These are phyloP conservation scores for Ilex aquifolium DNA, from an alignment of 257 asterid species.

Conservation along the genomic window DNA sequence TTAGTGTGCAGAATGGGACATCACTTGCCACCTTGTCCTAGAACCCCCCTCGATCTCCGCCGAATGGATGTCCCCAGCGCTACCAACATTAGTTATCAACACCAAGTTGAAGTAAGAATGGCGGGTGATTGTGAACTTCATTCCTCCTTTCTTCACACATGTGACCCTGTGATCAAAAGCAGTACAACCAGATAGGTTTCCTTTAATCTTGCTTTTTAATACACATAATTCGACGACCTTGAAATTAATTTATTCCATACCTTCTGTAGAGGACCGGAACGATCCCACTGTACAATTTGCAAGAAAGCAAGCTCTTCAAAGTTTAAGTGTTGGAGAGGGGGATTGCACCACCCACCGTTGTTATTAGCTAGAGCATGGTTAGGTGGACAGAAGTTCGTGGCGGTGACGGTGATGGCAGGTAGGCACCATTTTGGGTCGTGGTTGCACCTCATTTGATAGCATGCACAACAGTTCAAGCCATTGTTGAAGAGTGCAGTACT, in stretches of 20 bases:
- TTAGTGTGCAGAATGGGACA: constrained; percentile 43
- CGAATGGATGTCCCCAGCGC: constrained; percentile 80
- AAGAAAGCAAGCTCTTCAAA: constrained; percentile 80
- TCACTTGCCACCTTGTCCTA: constrained; percentile 66
- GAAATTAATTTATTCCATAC: constrained; percentile 17
- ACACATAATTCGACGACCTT: too few species aligned
- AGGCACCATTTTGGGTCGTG: constrained; percentile 50
- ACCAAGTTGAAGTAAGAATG: constrained; percentile 89
- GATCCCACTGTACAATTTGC: constrained; percentile 81
- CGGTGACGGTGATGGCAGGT: constrained; percentile 64
- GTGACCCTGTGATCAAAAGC: constrained; percentile 47
- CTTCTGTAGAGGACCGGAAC: constrained; percentile 71
- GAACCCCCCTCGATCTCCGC: constrained; percentile 67
- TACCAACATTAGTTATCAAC: constrained; percentile 76
- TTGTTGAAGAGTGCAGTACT: constrained; percentile 87
- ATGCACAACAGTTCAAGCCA: constrained; percentile 78
- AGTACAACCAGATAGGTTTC: not conserved
- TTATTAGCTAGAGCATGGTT: constrained; percentile 66
- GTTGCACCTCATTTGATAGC: constrained; percentile 65
- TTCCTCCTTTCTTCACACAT: constrained; percentile 72
- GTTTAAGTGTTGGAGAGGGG: constrained; percentile 87
- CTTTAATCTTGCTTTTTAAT: too few species aligned
- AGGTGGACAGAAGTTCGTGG: constrained; percentile 93
- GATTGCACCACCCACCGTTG: constrained; percentile 95
- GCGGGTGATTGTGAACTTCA: constrained; percentile 78